Percentiles rank a stretch among this genome's conserved stretches.
Conservation (phyloP, 2,329 filamentous ascomycete species). For the Pestalotiopsis sp. region DNA sequence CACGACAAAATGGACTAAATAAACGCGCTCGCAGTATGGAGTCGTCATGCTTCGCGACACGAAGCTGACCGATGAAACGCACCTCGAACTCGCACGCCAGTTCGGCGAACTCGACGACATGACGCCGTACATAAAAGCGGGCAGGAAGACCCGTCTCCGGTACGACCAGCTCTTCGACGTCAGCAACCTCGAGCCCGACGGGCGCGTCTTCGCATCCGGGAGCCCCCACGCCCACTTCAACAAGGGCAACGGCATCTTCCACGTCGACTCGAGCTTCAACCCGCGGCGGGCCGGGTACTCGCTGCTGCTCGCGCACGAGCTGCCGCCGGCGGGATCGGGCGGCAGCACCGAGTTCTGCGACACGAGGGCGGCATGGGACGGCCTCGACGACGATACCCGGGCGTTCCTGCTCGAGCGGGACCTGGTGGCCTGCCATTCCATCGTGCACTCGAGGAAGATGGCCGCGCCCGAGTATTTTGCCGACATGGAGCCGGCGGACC, state of each 20-base stretch:
- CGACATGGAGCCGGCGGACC: slow-evolving; percentile 30
- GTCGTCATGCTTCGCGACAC: slow-evolving; percentile 54
- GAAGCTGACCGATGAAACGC: slow-evolving; percentile 49
- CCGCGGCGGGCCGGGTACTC: slow-evolving; percentile 10
- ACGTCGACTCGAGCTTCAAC: slow-evolving; percentile 15
- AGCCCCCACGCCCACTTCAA: slow-evolving; percentile 42
- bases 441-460: slow-evolving; percentile 37
- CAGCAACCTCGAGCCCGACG: slow-evolving; percentile 54
- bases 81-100: slow-evolving; percentile 50
- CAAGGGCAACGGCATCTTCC: slow-evolving; percentile 30
- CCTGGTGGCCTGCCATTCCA: slow-evolving; percentile 26
- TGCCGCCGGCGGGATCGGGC: background rate
- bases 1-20: background rate
- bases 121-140: slow-evolving; percentile 44
- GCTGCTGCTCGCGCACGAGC: background rate
- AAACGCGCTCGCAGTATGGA: slow-evolving; percentile 45
- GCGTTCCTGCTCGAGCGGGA: background rate
- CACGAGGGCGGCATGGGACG: slow-evolving; percentile 12
- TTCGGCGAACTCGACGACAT: slow-evolving; percentile 61
- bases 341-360: slow-evolving; percentile 10
- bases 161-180: slow-evolving; percentile 60
- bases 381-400: background rate
- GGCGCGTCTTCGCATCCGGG: slow-evolving; percentile 41
- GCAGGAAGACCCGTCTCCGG: slow-evolving; percentile 48
- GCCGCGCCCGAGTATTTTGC: slow-evolving; percentile 36